A percentile compares a stretch with the other conserved stretches of the same genome.
Conservation (phyloP, 495 filamentous ascomycete species). For the Aspergillus indologenus region DNA sequence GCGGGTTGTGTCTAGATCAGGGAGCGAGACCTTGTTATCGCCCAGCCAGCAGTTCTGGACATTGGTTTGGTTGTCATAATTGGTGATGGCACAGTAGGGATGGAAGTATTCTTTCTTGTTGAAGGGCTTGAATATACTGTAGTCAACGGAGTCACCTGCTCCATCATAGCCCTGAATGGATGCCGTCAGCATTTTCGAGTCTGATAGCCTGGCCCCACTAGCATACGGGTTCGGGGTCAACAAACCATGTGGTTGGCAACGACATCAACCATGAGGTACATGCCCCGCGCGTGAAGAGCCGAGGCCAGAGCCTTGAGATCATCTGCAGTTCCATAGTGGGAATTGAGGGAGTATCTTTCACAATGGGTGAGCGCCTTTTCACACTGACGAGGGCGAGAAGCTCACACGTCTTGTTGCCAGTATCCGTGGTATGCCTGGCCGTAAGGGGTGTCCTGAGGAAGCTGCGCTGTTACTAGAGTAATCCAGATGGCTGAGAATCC, state of each 20-base stretch:
- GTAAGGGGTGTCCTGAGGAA: constrained; percentile 48
- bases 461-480: constrained; percentile 65
- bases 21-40: constrained; percentile 57
- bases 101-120: constrained; percentile 1
- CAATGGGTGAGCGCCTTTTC: background rate
- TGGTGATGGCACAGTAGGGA: constrained; percentile 54
- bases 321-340: constrained; percentile 7
- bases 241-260: constrained; percentile 13
- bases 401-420: constrained; percentile 65
- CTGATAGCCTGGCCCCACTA: no score
- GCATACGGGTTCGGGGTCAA: background rate
- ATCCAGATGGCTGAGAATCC: constrained; percentile 86
- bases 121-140: background rate
- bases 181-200: background rate
- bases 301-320: constrained; percentile 1
- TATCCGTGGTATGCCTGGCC: constrained; percentile 70
- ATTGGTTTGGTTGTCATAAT: constrained; percentile 57
- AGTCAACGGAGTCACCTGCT: background rate
- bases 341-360: constrained; percentile 10
- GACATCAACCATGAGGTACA: constrained; percentile 13
- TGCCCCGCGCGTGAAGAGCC: constrained; percentile 4
- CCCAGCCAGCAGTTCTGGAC: constrained; percentile 61
- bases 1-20: constrained; percentile 65
- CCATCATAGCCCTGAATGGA: background rate
- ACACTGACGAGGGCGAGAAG: background rate